Conservation (phyloP, 202 grass and related monocot genomes). For the Dendrocalamus latiflorus region DNA sequence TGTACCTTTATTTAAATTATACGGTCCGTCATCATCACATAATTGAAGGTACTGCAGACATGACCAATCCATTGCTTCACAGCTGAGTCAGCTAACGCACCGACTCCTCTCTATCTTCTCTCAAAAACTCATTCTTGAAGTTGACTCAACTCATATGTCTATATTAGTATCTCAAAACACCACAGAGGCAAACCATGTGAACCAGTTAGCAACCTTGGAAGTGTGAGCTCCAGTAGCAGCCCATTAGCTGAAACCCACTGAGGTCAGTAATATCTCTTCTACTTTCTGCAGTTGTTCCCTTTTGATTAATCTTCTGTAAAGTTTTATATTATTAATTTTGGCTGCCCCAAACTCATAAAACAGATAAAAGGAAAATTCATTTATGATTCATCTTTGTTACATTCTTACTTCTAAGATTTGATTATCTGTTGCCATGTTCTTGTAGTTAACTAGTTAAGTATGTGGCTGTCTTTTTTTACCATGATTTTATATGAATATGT, state of each 20-base stretch:
- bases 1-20: neutral
- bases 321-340: neutral
- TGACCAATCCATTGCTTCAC: slow-evolving; percentile 13
- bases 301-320: neutral
- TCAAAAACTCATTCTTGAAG: neutral
- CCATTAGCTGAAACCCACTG: slow-evolving; percentile 1
- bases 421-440: neutral
- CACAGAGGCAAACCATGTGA: neutral
- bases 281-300: neutral
- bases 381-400: neutral
- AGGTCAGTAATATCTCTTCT: slow-evolving; percentile 20
- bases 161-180: slow-evolving; percentile 17
- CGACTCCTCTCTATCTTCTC: slow-evolving; percentile 20
- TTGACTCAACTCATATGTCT: neutral
- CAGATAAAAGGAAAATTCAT: neutral
- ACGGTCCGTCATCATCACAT: neutral
- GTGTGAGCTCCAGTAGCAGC: neutral
- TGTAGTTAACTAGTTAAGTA: too few species aligned
- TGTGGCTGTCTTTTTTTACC: too few species aligned
- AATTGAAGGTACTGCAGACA: neutral
- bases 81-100: slow-evolving; percentile 30
- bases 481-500: neutral
- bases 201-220: slow-evolving; percentile 5
- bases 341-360: neutral
- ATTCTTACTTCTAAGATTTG: neutral